A percentile compares a stretch with the other conserved stretches of the same genome.
Conservation (phyloP, 805 yeast genomes). For the Ogataea ganodermae region DNA sequence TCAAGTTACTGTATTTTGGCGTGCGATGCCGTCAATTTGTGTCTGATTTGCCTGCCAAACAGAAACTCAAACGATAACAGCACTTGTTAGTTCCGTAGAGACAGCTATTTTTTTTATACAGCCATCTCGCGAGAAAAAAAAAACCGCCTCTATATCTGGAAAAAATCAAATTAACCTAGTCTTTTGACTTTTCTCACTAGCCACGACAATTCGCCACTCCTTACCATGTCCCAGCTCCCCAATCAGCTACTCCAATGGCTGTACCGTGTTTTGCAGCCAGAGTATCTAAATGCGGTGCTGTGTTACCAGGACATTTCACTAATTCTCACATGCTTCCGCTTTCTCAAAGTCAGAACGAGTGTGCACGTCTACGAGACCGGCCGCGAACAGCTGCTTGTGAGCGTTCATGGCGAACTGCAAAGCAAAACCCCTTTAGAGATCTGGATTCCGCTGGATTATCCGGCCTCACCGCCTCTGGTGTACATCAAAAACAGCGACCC, state of each 20-base stretch:
- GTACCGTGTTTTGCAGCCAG: constrained; percentile 55
- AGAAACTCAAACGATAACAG: not conserved
- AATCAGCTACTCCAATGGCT: constrained; percentile 57
- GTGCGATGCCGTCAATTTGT: not conserved
- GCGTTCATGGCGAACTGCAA: constrained; percentile 61
- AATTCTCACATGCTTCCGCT: constrained; percentile 50
- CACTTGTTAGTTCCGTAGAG: not conserved
- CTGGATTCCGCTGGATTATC: constrained; percentile 79
- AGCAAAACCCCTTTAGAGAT: constrained; percentile 60
- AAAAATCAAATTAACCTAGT: not conserved
- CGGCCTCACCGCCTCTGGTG: constrained; percentile 65
- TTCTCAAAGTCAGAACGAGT: constrained; percentile 70
- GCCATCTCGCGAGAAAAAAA: constrained; percentile 6
- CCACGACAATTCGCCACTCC: too few species aligned
- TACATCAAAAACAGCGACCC: constrained; percentile 52
- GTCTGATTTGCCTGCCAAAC: not conserved
- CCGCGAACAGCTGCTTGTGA: constrained; percentile 56
- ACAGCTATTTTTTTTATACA: constrained; percentile 2
- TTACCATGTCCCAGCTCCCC: constrained; percentile 31
- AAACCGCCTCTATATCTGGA: not conserved
- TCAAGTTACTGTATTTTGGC: not conserved
- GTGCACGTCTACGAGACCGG: constrained; percentile 63
- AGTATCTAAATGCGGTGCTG: constrained; percentile 58
- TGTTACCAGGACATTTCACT: constrained; percentile 64
- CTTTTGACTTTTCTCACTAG: too few species aligned